Evolutionary conservation across 371 early-diverging fungal species (phyloP), one percentile per base, ranked within the genome.

Genomic region (Encephalitozoon cuniculi): DNA sequence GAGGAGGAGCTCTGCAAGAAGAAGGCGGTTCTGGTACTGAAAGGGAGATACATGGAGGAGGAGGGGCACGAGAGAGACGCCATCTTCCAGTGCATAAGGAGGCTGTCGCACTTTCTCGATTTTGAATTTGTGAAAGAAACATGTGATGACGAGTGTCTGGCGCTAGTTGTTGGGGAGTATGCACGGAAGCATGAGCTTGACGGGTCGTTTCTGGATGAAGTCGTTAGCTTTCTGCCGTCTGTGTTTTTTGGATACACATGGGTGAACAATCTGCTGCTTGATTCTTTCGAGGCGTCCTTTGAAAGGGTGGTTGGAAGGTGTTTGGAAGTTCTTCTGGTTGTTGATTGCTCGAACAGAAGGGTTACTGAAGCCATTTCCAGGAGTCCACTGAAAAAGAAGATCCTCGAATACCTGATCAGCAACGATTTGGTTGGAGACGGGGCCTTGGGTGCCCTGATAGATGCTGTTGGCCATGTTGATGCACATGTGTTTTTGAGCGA

Each of bases 221-320:
- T 59, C 5, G n/a, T 6, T 4, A 18, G n/a, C 15, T 59, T 59
- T 15, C 18, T 34, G 15, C 59, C 59, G 15, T 59, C 30, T 34
- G 59, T 59, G 59, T 59, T 59, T 34, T 34, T 59, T 4, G 59
- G 59, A 34, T 59, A 59, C 37, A 59, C 59, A 59, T 34, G 15
- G 12, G n/a, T 59, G 21, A 59, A 59, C 28, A 21, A 6, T n/a
- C 59, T 59, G 2, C 15, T 59, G 59, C 59, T 59, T 4, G 59
- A 59, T 18, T 34, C 59, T 6, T 59, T 59, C 18, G 59, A 59
- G 37, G 7, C 8, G 1, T 59, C 34, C 2, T 59, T 59, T 59
- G 59, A 30, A 6, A 32, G 34, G 5, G 34, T 59, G n/a, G 34
- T 59, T 34, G 34, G 37, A 28, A 59, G 12, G 12, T 18, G 34